Evolutionary conservation across 108 stramenopile genomes (phyloP), one percentile per base, ranked within the genome.

Genomic region (Seminavis robusta): DNA sequence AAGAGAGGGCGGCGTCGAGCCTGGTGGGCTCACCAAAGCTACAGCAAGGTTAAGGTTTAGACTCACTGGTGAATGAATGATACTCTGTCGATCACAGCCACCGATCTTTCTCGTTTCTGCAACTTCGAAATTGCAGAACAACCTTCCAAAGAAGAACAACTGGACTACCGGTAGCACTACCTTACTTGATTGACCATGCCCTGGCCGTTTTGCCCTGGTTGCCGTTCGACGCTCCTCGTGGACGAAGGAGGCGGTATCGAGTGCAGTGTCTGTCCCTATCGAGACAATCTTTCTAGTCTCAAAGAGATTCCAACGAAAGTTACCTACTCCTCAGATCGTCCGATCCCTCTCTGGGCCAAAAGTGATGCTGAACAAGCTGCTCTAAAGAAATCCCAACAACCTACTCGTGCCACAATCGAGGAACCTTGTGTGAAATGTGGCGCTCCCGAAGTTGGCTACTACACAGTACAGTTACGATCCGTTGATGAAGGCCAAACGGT

Each of bases 401-500:
- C 91, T 11, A 82, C 73, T 38, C 75, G 92, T 45, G 93, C 92
- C 31, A 91, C 90, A 31, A 94, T 99, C 25, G 94, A 99, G 54
- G 96, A 99, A 66, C 88, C 94, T 11, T 99, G 98, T 63, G 66
- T 95, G 17, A 95, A 95, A 62, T 99, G 98, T 64, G 83, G 74
- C 25, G 77, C 90, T 33, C 80, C 87, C 19, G 86, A 96, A 63
- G 91, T 97, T 25, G 84, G 92, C 45, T 99, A 97, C 60, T 98
- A 97, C 50, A 99, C 98, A 13, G 95, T 97, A 52, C 98, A 99
- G 69, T 66, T 99, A 70, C 73, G 97, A 33, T 91, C 88, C 26
- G 98, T 97, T 25, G 98, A 99, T 82, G 98, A 99, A 61, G 98
- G 98, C 6, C 96, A 97, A 65, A 99, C 98, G 10, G 97, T 98